Base-by-base conservation (phyloP, 2,329 filamentous ascomycete species). In the Fusarium avenaceum region DNA sequence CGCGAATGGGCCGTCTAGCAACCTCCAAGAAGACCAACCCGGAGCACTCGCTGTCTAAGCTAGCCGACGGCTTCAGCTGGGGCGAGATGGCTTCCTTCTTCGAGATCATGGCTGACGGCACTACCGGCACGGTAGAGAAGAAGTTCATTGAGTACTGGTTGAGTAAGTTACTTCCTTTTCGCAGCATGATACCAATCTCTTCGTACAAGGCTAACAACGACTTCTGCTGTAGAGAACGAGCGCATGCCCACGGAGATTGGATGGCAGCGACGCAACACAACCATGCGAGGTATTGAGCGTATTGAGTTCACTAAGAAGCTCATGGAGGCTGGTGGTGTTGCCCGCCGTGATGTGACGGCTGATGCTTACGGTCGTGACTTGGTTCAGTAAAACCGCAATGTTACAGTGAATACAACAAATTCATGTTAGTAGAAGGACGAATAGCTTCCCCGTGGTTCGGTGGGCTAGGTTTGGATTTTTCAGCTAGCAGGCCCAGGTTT, bases 21-120 rank as follows among this genome's bases (percentile, higher is more conserved):
- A 44, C 45, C 1, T 60, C 57, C 1, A 60, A 60, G 20, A 59
- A 9, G 32, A 45, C 39, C 0, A 61, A 61, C 1, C 57, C 57
- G 0, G 20, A 61, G 20, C 57, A 58, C 28, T 59, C 57, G 6
- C 22, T 59, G 7, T 59, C 53, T 4, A 19, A 17, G 6, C 30
- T 59, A 20, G 57, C 57, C 4, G 43, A 58, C 0, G 57, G 57
- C 2, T 59, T 59, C 19, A 58, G 53, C 3, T 59, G 57, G 57
- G 57, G 57, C 7, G 57, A 59, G 20, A 59, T 59, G 57, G 57
- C 57, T 5, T 59, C 57, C 7, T 59, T 59, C 15, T 59, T 59
- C 17, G 57, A 59, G 35, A 59, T 59, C 28, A 59, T 58, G 57
- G 57, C 57, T 20, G 57, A 58, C 4, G 57, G 57, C 1, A 59